A percentile compares a stretch with the other conserved stretches of the same genome.
phyloP scores from a whole-genome alignment of 352 stramenopile species.

The Plasmopara viticola region DNA sequence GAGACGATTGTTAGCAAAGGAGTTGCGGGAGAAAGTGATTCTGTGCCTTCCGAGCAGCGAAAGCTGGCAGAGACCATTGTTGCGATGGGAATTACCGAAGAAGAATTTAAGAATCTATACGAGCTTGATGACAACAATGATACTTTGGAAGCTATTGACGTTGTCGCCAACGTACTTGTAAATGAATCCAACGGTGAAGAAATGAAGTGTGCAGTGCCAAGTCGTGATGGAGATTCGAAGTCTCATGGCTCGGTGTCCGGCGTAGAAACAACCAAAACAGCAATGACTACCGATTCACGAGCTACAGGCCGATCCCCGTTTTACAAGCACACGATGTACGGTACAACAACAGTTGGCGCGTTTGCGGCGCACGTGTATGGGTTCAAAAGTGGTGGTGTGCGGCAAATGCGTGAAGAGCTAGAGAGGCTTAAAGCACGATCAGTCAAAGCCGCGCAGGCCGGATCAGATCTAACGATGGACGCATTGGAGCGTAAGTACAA shows the following conservation, averaged over 20 bases:
- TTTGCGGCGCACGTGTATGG: conserved; percentile 83
- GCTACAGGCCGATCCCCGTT: conserved; percentile 28
- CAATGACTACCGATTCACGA: conserved; percentile 17
- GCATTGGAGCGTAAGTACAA: conserved; percentile 71
- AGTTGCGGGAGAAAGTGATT: conserved; percentile 26
- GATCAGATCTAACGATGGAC: conserved; percentile 68
- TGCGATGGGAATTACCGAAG: conserved; percentile 51
- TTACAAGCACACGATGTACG: conserved; percentile 59
- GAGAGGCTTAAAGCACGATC: conserved; percentile 44
- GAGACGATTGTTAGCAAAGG: conserved; percentile 69
- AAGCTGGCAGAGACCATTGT: conserved; percentile 72
- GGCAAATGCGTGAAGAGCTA: conserved; percentile 66
- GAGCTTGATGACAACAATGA: conserved; percentile 18
- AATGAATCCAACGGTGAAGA: conserved; percentile 12
- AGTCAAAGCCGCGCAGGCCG: conserved; percentile 46
- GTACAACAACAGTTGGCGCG: conserved; percentile 71
- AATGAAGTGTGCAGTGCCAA: conserved; percentile 7
- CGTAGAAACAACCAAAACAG: conserved; percentile 9
- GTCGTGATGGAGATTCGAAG: conserved; percentile 1
- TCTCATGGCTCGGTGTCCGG: conserved; percentile 1
- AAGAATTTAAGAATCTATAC: conserved; percentile 35
- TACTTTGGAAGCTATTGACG: conserved; percentile 9
- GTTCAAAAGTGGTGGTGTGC: conserved; percentile 70
- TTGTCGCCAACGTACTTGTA: conserved; percentile 9
- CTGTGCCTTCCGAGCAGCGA: conserved; percentile 48